Evolutionary conservation across 352 stramenopile genomes (phyloP), one percentile per base, ranked within the genome.

Genomic region (Phytophthora agathidicida): DNA sequence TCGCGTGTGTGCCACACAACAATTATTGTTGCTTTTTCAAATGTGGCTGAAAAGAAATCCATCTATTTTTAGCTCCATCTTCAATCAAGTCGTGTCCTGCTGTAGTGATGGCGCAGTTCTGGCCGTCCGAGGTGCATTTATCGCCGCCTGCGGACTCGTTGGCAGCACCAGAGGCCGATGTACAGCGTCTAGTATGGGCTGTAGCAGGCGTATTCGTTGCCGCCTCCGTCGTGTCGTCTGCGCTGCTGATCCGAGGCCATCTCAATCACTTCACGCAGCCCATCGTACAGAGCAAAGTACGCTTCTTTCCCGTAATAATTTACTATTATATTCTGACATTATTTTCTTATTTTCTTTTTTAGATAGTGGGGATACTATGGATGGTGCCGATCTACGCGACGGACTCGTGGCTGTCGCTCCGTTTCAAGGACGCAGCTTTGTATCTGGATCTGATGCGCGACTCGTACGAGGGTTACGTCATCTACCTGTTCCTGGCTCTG

Each of bases 331-430:
- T 41, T 43, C 35, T 46, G 22, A 59, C 27, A 27, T 63, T 43
- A 14, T 52, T 17, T 44, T 55, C 10, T 64, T 44, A 30, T 45
- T 23, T 22, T 39, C 61, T 17, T 41, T 26, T 58, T 13, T 91
- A 99, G 80, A 96, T 99, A 61, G 91, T 99, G 3, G 86, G 97
- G 0, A 99, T 99, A 59, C 63, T 99, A 17, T 99, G 94, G 94
- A 99, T 99, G 94, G 96, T 99, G 13, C 97, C 97, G 1, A 98
- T 99, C 59, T 99, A 99, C 79, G 84, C 90, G 2, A 96, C 98
- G 13, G 94, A 98, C 68, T 98, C 89, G 44, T 99, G 96, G 96
- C 75, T 99, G 6, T 98, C 93, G 37, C 83, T 99, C 19, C 82
- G 96, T n/a, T 99, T 99, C 74, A 96, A 98, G 60, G 70, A 91